phyloP scores from a whole-genome alignment of 2,329 filamentous ascomycete genomes.

The Clonostachys chloroleuca region DNA sequence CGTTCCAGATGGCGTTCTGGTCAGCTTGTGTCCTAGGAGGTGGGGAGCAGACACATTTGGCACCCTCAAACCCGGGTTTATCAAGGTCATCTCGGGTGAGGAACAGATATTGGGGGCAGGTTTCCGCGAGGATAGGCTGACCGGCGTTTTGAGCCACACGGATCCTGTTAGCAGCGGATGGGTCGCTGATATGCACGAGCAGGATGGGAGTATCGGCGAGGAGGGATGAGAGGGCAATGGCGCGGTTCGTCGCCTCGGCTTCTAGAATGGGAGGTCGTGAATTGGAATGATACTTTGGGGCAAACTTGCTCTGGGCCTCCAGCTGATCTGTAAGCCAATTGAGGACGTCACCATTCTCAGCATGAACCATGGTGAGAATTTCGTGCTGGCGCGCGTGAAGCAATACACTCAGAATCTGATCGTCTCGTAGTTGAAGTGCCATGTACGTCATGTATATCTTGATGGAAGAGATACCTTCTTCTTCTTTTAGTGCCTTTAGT shows the following conservation, averaged over 20 bases:
- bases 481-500: constrained; percentile 19
- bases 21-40: constrained; percentile 41
- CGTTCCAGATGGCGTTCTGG: constrained; percentile 45
- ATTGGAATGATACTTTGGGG: constrained; percentile 45
- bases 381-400: constrained; percentile 37
- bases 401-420: constrained; percentile 44
- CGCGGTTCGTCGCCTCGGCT: constrained; percentile 46
- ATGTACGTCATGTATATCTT: constrained; percentile 52
- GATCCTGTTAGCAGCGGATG: constrained; percentile 38
- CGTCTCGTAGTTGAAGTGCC: constrained; percentile 41
- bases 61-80: constrained; percentile 45
- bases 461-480: constrained; percentile 37
- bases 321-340: constrained; percentile 49
- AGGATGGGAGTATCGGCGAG: constrained; percentile 43
- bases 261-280: constrained; percentile 44
- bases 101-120: constrained; percentile 52
- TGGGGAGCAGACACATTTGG: constrained; percentile 50
- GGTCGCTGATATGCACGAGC: constrained; percentile 47
- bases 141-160: constrained; percentile 39
- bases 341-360: constrained; percentile 49
- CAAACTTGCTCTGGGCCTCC: constrained; percentile 38
- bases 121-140: constrained; percentile 47
- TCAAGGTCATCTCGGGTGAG: constrained; percentile 45
- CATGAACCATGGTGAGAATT: constrained; percentile 52
- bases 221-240: constrained; percentile 42